A percentile compares a stretch with the other conserved stretches of the same genome.
phyloP scores from a whole-genome alignment of 1,284 basidiomycete genomes.

The Trametes versicolor region DNA sequence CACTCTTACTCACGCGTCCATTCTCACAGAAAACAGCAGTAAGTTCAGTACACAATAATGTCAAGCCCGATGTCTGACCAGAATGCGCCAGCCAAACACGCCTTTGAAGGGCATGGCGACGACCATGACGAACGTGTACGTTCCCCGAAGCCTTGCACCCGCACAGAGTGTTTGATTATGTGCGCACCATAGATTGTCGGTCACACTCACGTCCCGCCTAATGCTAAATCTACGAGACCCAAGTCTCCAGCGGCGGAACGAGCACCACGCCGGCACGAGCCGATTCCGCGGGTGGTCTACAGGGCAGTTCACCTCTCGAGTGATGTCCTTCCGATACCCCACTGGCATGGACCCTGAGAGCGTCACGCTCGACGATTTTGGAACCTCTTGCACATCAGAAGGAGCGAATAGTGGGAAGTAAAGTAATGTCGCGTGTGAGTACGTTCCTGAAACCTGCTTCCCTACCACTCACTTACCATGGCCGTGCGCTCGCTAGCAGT shows the following conservation, averaged over 20 bases:
- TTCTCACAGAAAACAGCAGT: constrained; percentile 20
- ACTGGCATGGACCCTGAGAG: constrained; percentile 16
- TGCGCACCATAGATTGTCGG: constrained; percentile 18
- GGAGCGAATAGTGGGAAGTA: background rate
- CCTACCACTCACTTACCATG: background rate
- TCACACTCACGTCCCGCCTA: constrained; percentile 29
- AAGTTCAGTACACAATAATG: background rate
- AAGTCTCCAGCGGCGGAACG: constrained; percentile 12
- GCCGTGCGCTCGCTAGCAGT: too few species aligned
- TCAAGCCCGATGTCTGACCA: background rate
- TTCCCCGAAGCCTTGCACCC: too few species aligned
- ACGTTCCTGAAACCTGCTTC: background rate
- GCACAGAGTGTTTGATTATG: background rate
- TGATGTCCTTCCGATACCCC: constrained; percentile 25
- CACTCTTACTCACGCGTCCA: background rate
- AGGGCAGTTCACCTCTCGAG: constrained; percentile 28
- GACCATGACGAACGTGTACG: constrained; percentile 28
- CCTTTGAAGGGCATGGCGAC: constrained; percentile 30
- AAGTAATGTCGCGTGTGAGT: background rate
- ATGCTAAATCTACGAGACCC: constrained; percentile 32
- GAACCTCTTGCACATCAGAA: background rate
- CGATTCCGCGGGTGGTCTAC: constrained; percentile 21
- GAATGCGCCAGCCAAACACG: constrained; percentile 13
- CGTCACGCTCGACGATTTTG: constrained; percentile 17
- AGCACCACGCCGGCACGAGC: constrained; percentile 9